Conservation (phyloP, 2,329 filamentous ascomycete genomes). For the Colletotrichum chrysophilum region DNA sequence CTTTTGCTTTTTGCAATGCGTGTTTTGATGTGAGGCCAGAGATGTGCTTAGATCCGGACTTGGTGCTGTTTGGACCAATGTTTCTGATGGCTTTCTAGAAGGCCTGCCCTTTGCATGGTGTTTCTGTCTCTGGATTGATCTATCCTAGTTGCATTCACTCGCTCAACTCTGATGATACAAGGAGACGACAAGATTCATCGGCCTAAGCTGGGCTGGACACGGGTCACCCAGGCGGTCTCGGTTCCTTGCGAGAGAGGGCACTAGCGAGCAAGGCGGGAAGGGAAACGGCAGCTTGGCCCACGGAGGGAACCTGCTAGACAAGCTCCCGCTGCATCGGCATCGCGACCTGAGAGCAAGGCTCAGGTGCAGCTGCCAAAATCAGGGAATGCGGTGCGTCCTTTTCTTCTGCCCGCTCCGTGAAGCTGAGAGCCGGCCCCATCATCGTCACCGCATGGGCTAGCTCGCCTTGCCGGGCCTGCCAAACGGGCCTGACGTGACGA, state of each 20-base stretch:
- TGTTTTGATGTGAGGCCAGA: neutral
- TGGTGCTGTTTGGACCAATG: neutral
- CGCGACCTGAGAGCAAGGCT: constrained; percentile 2
- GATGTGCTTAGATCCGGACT: neutral
- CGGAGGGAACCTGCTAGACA: neutral
- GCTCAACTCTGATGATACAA: too few relatives aligned
- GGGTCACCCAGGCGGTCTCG: neutral
- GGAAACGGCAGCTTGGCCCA: neutral
- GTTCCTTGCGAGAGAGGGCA: neutral
- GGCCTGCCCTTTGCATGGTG: neutral
- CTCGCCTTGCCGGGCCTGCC: neutral
- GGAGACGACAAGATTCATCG: neutral
- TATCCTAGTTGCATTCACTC: too few relatives aligned
- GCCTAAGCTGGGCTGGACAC: neutral
- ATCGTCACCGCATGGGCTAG: neutral
- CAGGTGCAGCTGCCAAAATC: neutral
- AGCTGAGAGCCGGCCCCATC: neutral
- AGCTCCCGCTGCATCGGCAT: neutral
- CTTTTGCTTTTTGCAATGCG: neutral
- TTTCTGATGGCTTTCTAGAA: neutral
- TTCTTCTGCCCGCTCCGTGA: neutral
- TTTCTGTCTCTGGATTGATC: neutral
- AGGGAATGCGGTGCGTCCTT: neutral
- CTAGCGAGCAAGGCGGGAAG: neutral
- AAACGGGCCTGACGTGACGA: neutral